Conservation (phyloP, 2,329 filamentous ascomycete genomes). For the Colletotrichum sp. region DNA sequence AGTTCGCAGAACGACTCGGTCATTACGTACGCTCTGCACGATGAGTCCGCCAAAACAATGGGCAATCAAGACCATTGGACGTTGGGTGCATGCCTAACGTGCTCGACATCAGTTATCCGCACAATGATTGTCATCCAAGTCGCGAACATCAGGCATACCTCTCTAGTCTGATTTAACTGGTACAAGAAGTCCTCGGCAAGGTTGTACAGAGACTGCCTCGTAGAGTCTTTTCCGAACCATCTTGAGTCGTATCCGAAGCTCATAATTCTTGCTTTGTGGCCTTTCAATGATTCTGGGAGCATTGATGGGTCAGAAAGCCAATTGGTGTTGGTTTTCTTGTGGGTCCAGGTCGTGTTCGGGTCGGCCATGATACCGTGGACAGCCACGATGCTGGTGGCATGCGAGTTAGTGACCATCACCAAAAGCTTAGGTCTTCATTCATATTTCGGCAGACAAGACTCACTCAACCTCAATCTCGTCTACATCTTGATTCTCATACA, state of each 20-base stretch:
- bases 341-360: slow-evolving; percentile 6
- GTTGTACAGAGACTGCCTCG: not conserved
- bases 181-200: not conserved
- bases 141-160: not conserved
- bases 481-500: not conserved
- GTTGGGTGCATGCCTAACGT: not conserved
- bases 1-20: not conserved
- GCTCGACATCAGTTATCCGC: not conserved
- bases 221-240: not conserved
- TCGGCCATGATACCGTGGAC: not conserved
- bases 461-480: not conserved
- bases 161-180: not conserved
- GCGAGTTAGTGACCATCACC: not conserved
- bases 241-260: not conserved
- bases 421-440: not conserved
- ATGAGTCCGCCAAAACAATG: not conserved
- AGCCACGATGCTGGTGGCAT: not conserved
- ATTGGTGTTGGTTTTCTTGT: not conserved
- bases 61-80: not conserved
- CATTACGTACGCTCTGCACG: not conserved
- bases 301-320: not conserved
- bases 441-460: not conserved
- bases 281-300: not conserved
- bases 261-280: not conserved
- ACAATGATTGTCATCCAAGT: not conserved